Conservation (phyloP, 1,139 yeast genomes). For the Meyerozyma smithsonii region DNA sequence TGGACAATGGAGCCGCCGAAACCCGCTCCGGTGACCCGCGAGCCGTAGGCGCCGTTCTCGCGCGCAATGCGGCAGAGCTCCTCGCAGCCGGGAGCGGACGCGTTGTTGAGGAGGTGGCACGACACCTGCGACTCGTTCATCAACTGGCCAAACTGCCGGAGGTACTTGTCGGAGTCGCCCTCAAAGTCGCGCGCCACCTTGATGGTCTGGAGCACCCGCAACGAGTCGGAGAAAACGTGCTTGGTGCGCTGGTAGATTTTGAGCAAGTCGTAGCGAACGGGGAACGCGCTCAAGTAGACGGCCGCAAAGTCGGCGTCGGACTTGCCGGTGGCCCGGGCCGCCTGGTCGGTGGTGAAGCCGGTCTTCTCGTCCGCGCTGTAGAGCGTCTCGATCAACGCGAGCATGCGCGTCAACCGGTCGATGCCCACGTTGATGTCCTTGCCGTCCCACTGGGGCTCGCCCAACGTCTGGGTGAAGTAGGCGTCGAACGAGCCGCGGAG, state of each 20-base stretch:
- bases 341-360: slow-evolving; percentile 51
- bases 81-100: slow-evolving; percentile 54
- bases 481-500: slow-evolving; percentile 61
- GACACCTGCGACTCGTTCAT: slow-evolving; percentile 61
- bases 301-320: slow-evolving; percentile 38
- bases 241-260: slow-evolving; percentile 55
- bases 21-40: slow-evolving; percentile 78
- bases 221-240: slow-evolving; percentile 63
- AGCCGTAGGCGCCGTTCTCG: slow-evolving; percentile 56
- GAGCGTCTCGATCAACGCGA: slow-evolving; percentile 36
- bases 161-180: slow-evolving; percentile 24
- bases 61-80: slow-evolving; percentile 50
- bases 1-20: slow-evolving; percentile 76
- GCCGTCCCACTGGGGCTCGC: slow-evolving; percentile 43
- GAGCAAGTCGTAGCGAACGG: slow-evolving; percentile 52
- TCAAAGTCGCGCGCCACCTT: slow-evolving; percentile 23
- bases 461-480: slow-evolving; percentile 32
- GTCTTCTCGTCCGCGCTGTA: slow-evolving; percentile 26
- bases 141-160: slow-evolving; percentile 43
- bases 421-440: slow-evolving; percentile 42
- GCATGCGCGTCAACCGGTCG: slow-evolving; percentile 33
- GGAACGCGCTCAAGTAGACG: slow-evolving; percentile 48
- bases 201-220: slow-evolving; percentile 53
- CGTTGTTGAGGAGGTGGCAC: slow-evolving; percentile 43
- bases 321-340: slow-evolving; percentile 41